phyloP scores from a whole-genome alignment of 345 rosid genomes.

The rapeseed (Brassica napus) region DNA sequence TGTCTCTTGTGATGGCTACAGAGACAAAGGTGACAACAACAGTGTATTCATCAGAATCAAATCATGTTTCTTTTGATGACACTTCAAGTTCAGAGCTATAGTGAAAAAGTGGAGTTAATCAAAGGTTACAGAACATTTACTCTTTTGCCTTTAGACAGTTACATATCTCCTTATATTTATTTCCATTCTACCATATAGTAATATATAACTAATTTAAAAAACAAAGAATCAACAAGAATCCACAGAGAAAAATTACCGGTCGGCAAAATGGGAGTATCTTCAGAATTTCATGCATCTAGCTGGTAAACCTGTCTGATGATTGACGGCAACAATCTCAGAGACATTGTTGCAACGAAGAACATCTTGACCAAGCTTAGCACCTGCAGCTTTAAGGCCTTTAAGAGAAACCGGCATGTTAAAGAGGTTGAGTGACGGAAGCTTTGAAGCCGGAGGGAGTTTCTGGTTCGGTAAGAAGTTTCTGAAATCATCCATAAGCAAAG shows the following conservation, averaged over 20 bases:
- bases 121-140: slow-evolving; percentile 6
- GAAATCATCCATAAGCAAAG: slow-evolving; percentile 75
- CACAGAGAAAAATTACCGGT: slow-evolving; percentile 27
- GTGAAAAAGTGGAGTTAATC: slow-evolving; percentile 4
- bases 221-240: slow-evolving; percentile 37
- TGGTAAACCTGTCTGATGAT: slow-evolving; percentile 85
- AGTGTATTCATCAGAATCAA: not conserved
- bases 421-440: slow-evolving; percentile 78
- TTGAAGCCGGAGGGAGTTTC: slow-evolving; percentile 80
- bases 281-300: slow-evolving; percentile 65
- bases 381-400: slow-evolving; percentile 91
- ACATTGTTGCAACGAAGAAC: slow-evolving; percentile 74
- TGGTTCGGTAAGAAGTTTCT: slow-evolving; percentile 60
- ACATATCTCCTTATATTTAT: not conserved
- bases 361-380: slow-evolving; percentile 91
- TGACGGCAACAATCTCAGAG: slow-evolving; percentile 71
- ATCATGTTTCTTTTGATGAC: not conserved
- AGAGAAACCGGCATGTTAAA: slow-evolving; percentile 91
- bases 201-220: slow-evolving; percentile 25
- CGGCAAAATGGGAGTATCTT: slow-evolving; percentile 9
- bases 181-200: not conserved
- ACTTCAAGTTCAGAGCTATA: not conserved
- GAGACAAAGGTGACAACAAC: not conserved
- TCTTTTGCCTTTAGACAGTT: slow-evolving; percentile 21
- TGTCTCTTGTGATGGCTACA: not conserved